Base-by-base conservation (phyloP, 306 rosid genomes). In the Gastrolobium bilobum region DNA sequence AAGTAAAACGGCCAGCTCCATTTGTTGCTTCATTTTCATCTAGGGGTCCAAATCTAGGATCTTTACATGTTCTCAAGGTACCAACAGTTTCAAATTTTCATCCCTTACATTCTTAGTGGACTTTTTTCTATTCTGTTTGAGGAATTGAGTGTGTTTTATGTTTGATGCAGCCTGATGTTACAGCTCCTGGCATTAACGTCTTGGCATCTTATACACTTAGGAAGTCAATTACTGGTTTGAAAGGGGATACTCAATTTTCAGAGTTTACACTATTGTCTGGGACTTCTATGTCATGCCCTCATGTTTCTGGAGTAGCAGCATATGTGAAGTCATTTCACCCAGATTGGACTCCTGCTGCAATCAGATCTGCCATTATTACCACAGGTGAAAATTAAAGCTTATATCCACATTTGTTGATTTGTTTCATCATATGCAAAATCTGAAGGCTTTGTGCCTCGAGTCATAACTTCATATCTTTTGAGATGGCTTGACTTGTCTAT, bases 271-370 rank as follows among this genome's bases (percentile, higher is more conserved):
- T 95, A 58, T 84, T 92, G 98, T 91, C 98, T 4, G 97, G 98
- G 33, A 92, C 98, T 87, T 95, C 99, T 73, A 95, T 95, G 98
- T 71, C 99, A 4, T 95, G 99, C 67, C 99, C 99, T 13, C 99
- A 95, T 73, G 92, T 85, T 33, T 88, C 96, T n/a, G 99, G 95
- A 13, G 90, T 85, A 33, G 96, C 97, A 2, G 97, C 98, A 37
- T 95, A 95, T 74, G 85, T 93, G 3, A 95, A 95, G 69, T 92
- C 98, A 43, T 95, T 95, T 86, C 99, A 89, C 72, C 95, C 97
- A 1, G 62, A 77, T 4, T 91, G 98, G 98, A 79, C 91, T 78
- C 90, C 92, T 8, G 92, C 97, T 8, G 97, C 97, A 44, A 90
- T 91, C 59, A 80, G 81, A 85, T 91, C 97, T 15, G 91, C 99